These are phyloP conservation scores for Pelargonium citronellum DNA, from an alignment of 441 rosid species.

Conservation along the genomic window DNA sequence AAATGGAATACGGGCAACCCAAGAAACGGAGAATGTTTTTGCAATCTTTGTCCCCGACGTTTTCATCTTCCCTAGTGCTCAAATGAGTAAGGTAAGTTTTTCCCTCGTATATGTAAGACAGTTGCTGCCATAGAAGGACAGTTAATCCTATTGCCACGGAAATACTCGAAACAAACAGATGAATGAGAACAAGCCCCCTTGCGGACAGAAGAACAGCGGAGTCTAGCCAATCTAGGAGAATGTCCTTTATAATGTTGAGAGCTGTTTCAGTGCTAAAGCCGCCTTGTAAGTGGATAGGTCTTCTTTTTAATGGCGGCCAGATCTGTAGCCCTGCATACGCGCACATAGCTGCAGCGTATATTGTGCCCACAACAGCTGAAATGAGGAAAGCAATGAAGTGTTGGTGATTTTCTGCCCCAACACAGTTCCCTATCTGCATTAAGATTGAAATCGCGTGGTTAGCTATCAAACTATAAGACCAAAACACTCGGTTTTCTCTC, in stretches of 20 bases:
- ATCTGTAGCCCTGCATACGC: conserved; percentile 36
- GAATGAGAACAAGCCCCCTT: conserved; percentile 66
- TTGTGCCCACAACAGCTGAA: conserved; percentile 55
- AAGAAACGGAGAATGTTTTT: conserved; percentile 62
- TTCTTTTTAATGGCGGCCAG: conserved; percentile 45
- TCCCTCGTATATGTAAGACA: conserved; percentile 68
- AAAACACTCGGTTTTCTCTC: background rate
- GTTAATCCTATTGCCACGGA: conserved; percentile 65
- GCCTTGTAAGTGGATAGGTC: conserved; percentile 15
- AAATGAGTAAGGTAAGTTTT: conserved; percentile 67
- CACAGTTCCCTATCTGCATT: conserved; percentile 90
- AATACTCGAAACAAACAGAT: conserved; percentile 58
- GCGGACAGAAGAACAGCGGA: conserved; percentile 50
- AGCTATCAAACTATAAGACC: background rate
- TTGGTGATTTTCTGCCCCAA: conserved; percentile 83
- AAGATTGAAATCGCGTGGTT: background rate
- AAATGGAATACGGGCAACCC: conserved; percentile 49
- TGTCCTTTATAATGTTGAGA: conserved; percentile 43
- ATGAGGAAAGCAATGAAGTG: conserved; percentile 67
- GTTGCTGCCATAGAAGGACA: conserved; percentile 81
- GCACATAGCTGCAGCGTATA: conserved; percentile 51
- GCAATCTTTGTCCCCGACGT: conserved; percentile 52
- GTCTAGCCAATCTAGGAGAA: conserved; percentile 38
- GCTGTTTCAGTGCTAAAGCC: conserved; percentile 20
- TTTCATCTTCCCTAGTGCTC: conserved; percentile 42